Conservation (phyloP, 257 asterid genomes). For the Nicotiana knightiana region DNA sequence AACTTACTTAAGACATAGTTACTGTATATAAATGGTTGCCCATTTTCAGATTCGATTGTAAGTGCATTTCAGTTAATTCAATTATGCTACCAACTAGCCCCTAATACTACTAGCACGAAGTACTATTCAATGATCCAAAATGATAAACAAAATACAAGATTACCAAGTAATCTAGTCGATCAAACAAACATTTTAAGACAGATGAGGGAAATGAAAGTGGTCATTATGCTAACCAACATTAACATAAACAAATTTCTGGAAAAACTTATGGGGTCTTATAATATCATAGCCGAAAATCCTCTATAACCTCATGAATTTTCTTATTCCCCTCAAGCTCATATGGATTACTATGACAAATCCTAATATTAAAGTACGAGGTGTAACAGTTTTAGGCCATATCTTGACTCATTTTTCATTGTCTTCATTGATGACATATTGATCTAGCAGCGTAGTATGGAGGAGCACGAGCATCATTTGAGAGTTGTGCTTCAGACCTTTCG, state of each 20-base stretch:
- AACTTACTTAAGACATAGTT: neutral
- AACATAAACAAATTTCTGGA: neutral
- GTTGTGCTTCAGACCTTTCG: too few species aligned
- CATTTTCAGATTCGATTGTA: neutral
- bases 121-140: neutral
- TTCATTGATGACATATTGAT: too few species aligned
- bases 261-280: constrained; percentile 23
- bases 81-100: neutral
- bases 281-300: too few species aligned
- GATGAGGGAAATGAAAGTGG: neutral
- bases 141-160: neutral
- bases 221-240: neutral
- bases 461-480: too few species aligned
- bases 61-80: neutral
- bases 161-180: neutral
- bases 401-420: too few species aligned
- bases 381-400: too few species aligned
- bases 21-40: neutral
- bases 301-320: too few species aligned
- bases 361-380: too few species aligned
- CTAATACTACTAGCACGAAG: neutral
- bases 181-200: neutral
- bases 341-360: too few species aligned
- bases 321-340: too few species aligned
- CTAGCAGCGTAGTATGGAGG: too few species aligned